phyloP scores from a whole-genome alignment of 2,329 filamentous ascomycete genomes.

The Parasarocladium wereldwijsianum region DNA sequence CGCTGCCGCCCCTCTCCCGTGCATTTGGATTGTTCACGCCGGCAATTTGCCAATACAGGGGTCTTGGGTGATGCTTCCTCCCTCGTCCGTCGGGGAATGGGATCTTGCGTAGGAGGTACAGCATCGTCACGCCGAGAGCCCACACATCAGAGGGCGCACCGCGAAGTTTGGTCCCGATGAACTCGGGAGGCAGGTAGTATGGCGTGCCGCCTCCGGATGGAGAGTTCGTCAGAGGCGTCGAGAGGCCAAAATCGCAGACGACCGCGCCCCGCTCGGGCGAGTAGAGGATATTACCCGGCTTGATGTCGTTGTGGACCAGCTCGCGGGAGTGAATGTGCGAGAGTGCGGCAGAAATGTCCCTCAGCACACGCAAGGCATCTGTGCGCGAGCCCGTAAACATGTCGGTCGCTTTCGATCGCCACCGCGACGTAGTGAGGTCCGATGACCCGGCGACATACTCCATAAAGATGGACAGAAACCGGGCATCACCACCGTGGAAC shows the following conservation, averaged over 20 bases:
- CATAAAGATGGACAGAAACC: constrained; percentile 46
- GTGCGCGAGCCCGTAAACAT: constrained; percentile 32
- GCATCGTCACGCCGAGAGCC: constrained; percentile 45
- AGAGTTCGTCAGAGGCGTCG: constrained; percentile 29
- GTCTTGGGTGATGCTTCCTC: constrained; percentile 29
- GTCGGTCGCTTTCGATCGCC: constrained; percentile 32
- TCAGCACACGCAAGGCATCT: constrained; percentile 37
- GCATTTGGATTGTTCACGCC: constrained; percentile 30
- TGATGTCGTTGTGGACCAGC: constrained; percentile 47
- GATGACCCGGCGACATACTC: constrained; percentile 39
- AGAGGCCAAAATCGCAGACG: constrained; percentile 45
- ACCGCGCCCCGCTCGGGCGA: constrained; percentile 42
- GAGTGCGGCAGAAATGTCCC: constrained; percentile 37
- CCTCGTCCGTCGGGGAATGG: constrained; percentile 37
- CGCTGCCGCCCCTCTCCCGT: constrained; percentile 20
- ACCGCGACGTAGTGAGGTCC: constrained; percentile 35
- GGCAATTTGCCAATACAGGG: constrained; percentile 43
- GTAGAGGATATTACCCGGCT: constrained; percentile 47
- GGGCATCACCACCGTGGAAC: constrained; percentile 43
- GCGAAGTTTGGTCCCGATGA: constrained; percentile 38
- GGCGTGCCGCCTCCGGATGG: constrained; percentile 41
- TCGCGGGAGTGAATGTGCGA: constrained; percentile 39
- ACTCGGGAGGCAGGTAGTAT: constrained; percentile 48
- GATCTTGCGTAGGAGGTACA: constrained; percentile 42
- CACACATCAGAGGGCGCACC: constrained; percentile 42